Evolutionary conservation across 129 eudicot genomes (phyloP), one percentile per base, ranked within the genome.

Genomic region (Scalesia atractyloides): DNA sequence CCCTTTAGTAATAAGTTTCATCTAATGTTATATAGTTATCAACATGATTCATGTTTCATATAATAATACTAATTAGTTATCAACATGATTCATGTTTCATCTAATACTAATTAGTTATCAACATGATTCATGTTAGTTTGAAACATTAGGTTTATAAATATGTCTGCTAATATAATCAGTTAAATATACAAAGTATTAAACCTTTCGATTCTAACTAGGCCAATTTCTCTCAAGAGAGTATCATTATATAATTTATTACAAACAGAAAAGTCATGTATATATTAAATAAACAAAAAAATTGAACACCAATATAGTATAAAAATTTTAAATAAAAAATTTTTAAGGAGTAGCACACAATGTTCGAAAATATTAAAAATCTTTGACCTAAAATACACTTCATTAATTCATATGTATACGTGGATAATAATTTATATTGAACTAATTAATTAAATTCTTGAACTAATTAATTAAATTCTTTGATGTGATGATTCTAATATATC

Each of bases 111-210:
- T 59, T 16, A 43, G 16, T 17, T 41, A 26, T 30, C 49, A 56
- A 57, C 73, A 44, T 39, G 60, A 66, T 54, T 66, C 73, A 44
- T 75, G 80, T 16, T 22, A 56, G 53, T 17, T 30, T 66, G 67
- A 44, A 66, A 30, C 49, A 33, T 47, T 47, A 73, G 10, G 18
- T 59, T 30, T 47, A 34, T 43, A 19, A 24, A 43, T n/a, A n/a
- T 61, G 19, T 61, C 48, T 59, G 46, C 18, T 18, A 73, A 10
- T 16, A 16, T 30, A 46, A 57, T 24, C 61, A 60, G 44, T 44
- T 43, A 24, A 7, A 58, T 59, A 7, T 41, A 9, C 16, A 67
- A 26, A 13, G 5, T 68, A 14, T 7, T 22, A 72, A 46, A 26
- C 18, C 47, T 4, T 44, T 44, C 11, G 10, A 5, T 44, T 72